phyloP scores from a whole-genome alignment of 371 early-diverging fungal species.

The Choanephora cucurbitarum region DNA sequence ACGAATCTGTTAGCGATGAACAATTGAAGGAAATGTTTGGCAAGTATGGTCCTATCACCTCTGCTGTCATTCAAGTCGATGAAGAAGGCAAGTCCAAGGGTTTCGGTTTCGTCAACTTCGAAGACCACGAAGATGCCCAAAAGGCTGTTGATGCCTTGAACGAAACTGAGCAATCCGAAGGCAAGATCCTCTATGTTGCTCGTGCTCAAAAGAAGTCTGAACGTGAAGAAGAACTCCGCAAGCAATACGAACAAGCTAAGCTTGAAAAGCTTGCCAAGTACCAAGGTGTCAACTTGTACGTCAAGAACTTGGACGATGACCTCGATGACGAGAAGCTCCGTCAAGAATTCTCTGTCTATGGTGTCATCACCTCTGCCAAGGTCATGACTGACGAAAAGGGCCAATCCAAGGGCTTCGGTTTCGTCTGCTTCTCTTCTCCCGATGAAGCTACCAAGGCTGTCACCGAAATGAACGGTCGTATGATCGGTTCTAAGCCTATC shows the following conservation, averaged over 20 bases:
- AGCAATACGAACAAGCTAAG: slow-evolving; percentile 92
- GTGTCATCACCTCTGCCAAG: slow-evolving; percentile 95
- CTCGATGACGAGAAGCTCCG: slow-evolving; percentile 95
- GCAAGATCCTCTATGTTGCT: slow-evolving; percentile 93
- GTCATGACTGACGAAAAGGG: slow-evolving; percentile 95
- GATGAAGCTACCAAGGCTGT: slow-evolving; percentile 93
- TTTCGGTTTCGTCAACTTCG: slow-evolving; percentile 98
- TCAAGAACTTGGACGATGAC: slow-evolving; percentile 97
- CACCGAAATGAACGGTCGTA: slow-evolving; percentile 89
- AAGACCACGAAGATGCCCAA: slow-evolving; percentile 89
- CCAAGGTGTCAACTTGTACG: slow-evolving; percentile 97
- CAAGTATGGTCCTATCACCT: slow-evolving; percentile 88
- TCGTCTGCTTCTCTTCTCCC: slow-evolving; percentile 90
- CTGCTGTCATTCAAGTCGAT: slow-evolving; percentile 73
- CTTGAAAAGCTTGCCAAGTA: slow-evolving; percentile 95
- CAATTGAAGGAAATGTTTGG: slow-evolving; percentile 84
- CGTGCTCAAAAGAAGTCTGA: slow-evolving; percentile 99
- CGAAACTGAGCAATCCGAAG: slow-evolving; percentile 83
- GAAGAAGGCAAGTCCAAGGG: slow-evolving; percentile 87
- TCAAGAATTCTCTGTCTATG: slow-evolving; percentile 93
- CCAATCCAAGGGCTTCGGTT: slow-evolving; percentile 84
- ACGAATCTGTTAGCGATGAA: slow-evolving; percentile 79
- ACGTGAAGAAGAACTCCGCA: slow-evolving; percentile 95
- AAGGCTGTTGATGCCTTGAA: slow-evolving; percentile 93
- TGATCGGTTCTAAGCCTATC: slow-evolving; percentile 94